Conservation (phyloP, 371 early-diverging fungal genomes). For the Mortierella sp. region DNA sequence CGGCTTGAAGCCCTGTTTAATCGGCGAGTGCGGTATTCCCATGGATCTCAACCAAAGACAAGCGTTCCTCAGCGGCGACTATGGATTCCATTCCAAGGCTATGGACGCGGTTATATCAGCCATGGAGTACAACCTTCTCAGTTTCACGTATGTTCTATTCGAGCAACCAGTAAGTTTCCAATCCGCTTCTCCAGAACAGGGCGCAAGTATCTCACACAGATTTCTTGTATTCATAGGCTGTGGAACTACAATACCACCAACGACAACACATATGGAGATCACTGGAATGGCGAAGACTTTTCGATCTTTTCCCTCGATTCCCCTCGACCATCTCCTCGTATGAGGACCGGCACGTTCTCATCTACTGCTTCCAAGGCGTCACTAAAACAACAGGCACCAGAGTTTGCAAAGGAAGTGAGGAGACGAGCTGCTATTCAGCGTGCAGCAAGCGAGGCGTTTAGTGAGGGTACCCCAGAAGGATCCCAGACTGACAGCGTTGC, state of each 20-base stretch:
- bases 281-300: conserved; percentile 94
- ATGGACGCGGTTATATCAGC: conserved; percentile 80
- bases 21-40: conserved; percentile 90
- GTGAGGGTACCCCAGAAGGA: no score
- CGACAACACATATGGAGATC: conserved; percentile 81
- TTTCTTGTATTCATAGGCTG: conserved; percentile 71
- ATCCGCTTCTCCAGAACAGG: no score
- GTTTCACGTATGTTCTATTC: conserved; percentile 74
- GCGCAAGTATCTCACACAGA: background rate
- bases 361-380: conserved; percentile 11
- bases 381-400: conserved; percentile 40
- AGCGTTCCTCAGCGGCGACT: conserved; percentile 78
- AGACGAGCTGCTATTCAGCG: conserved; percentile 30
- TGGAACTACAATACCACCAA: conserved; percentile 89
- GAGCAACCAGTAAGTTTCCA: no score
- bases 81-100: conserved; percentile 73
- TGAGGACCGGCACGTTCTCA: background rate
- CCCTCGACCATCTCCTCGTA: conserved; percentile 21
- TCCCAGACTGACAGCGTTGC: no score
- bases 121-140: conserved; percentile 78
- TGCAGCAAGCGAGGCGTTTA: no score
- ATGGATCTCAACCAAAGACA: conserved; percentile 82
- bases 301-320: conserved; percentile 72
- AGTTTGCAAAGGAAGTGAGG: conserved; percentile 43
- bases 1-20: conserved; percentile 71